Conservation (phyloP, 2,329 filamentous ascomycete genomes). For the Curvularia lunata region DNA sequence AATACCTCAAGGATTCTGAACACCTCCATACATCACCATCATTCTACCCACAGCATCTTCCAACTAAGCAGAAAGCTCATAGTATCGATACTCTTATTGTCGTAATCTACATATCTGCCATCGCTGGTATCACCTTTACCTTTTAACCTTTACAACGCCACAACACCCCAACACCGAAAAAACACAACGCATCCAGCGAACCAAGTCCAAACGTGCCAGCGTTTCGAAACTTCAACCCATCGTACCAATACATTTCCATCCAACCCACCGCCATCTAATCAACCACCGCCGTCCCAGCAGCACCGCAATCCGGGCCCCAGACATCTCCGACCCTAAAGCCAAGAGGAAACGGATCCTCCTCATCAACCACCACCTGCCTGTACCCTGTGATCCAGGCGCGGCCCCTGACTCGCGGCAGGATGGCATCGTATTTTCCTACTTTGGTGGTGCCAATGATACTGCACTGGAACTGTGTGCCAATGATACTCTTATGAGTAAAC, state of each 20-base stretch:
- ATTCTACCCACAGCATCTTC: not conserved
- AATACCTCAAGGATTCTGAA: too few relatives aligned
- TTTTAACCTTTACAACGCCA: not conserved
- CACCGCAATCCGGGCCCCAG: constrained; percentile 17
- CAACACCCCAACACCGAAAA: not conserved
- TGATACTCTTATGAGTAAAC: constrained; percentile 53
- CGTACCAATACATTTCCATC: not conserved
- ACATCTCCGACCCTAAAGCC: constrained; percentile 49
- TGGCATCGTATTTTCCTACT: constrained; percentile 50
- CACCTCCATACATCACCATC: not conserved
- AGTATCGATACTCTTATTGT: not conserved
- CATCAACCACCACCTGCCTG: constrained; percentile 54
- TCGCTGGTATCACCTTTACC: not conserved
- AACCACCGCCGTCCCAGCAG: not conserved
- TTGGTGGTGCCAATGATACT: constrained; percentile 49
- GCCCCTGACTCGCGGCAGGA: constrained; percentile 53
- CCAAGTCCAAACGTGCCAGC: not conserved
- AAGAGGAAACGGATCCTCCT: constrained; percentile 54
- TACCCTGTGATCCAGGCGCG: constrained; percentile 56
- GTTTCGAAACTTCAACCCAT: not conserved
- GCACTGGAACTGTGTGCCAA: constrained; percentile 53
- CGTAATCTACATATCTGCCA: not conserved
- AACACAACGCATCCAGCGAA: not conserved
- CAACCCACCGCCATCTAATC: not conserved
- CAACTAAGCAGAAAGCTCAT: not conserved